Evolutionary conservation across 257 asterid species (phyloP).

Genomic region (Ehretia macrophylla): DNA sequence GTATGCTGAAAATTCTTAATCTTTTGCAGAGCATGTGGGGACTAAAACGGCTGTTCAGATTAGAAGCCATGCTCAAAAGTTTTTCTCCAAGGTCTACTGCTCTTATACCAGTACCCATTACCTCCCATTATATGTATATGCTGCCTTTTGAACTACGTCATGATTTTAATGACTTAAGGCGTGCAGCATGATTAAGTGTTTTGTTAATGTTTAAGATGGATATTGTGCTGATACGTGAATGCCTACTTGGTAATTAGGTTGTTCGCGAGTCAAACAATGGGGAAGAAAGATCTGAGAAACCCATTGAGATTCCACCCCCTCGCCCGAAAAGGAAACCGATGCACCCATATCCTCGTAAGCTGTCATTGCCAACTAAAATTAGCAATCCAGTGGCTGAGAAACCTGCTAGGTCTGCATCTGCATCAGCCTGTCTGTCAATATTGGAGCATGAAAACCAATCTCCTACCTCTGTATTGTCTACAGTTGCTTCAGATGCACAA

Average conservation of each 20-base stretch:
- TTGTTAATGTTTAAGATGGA: neutral
- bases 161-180: conserved; percentile 45
- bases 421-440: conserved; percentile 3
- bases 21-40: conserved; percentile 71
- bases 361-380: conserved; percentile 30
- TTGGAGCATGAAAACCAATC: conserved; percentile 52
- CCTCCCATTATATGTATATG: conserved; percentile 39
- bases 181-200: conserved; percentile 12
- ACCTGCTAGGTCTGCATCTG: conserved; percentile 26
- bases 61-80: conserved; percentile 98
- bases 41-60: conserved; percentile 96
- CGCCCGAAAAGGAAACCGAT: conserved; percentile 93
- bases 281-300: conserved; percentile 43
- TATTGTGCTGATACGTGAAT: conserved; percentile 14
- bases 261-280: conserved; percentile 54
- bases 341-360: conserved; percentile 96
- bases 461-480: conserved; percentile 70
- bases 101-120: conserved; percentile 38
- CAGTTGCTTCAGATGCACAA: conserved; percentile 51
- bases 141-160: conserved; percentile 48
- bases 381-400: conserved; percentile 34
- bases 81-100: conserved; percentile 86
- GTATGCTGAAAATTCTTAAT: conserved; percentile 11
- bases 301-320: conserved; percentile 93
- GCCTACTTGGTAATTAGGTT: conserved; percentile 42